Conservation (phyloP, 257 asterid genomes). For the Solanum pennellii region DNA sequence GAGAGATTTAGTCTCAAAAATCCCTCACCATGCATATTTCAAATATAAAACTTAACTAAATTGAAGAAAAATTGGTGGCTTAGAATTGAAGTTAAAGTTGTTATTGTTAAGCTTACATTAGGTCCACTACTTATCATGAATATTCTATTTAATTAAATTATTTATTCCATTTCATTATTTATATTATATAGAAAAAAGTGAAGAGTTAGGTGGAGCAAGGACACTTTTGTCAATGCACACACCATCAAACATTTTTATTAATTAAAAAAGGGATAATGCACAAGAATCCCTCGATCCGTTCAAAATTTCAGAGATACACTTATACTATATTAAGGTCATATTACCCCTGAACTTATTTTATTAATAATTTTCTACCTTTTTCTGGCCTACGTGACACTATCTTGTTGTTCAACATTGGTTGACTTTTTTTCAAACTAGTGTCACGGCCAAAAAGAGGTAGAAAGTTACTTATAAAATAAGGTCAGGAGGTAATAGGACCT, state of each 20-base stretch:
- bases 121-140: background rate
- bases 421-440: no score
- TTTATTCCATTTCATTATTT: background rate
- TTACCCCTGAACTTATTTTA: no score
- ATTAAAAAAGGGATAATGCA: no score
- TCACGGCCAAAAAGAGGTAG: no score
- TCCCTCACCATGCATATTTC: background rate
- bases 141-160: background rate
- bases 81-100: background rate
- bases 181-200: background rate
- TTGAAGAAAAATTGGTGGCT: background rate
- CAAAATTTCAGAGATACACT: no score
- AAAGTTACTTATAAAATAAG: no score
- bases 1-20: background rate
- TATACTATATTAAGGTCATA: no score
- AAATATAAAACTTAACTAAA: background rate
- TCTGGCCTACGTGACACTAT: no score
- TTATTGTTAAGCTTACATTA: background rate
- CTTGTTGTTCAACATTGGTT: no score
- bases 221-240: background rate
- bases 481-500: no score
- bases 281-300: rapidly evolving
- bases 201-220: background rate
- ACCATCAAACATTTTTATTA: background rate
- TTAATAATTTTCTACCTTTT: no score